Evolutionary conservation across 305 asterid genomes (phyloP).

Genomic region (Salvia sclarea): DNA sequence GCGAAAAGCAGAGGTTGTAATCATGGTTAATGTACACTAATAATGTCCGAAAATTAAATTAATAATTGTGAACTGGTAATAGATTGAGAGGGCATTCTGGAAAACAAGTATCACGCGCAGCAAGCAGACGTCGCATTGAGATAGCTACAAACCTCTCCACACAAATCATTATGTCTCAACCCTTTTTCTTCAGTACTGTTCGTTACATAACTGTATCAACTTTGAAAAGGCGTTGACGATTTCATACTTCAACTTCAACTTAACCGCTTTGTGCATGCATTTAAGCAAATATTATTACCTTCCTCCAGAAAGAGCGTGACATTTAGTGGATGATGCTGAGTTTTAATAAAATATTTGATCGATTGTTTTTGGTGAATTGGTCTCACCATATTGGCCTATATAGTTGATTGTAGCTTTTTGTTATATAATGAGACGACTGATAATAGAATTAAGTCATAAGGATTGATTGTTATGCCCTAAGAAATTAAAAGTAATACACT

Average conservation of each 20-base stretch:
- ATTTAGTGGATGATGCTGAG: too few species aligned
- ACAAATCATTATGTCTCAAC: slow-evolving; percentile 41
- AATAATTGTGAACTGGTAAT: neutral
- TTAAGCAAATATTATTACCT: too few species aligned
- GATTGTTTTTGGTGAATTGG: too few species aligned
- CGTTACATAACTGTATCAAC: slow-evolving; percentile 22
- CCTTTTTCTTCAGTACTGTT: slow-evolving; percentile 20
- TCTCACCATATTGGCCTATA: too few species aligned
- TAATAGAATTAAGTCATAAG: too few species aligned
- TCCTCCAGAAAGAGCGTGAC: too few species aligned
- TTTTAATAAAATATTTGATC: too few species aligned
- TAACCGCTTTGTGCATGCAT: neutral
- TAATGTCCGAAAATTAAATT: slow-evolving; percentile 23
- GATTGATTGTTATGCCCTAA: too few species aligned
- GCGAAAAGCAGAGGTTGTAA: neutral
- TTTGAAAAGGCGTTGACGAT: slow-evolving; percentile 33
- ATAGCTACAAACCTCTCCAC: neutral
- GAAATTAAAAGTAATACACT: too few species aligned
- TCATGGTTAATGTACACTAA: slow-evolving; percentile 31
- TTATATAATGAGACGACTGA: too few species aligned
- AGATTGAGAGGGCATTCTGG: neutral
- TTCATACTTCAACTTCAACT: neutral
- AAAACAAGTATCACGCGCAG: slow-evolving; percentile 34
- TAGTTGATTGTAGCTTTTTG: too few species aligned
- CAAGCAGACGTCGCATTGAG: slow-evolving; percentile 27